A percentile compares a stretch with the other conserved stretches of the same genome.
phyloP scores from a whole-genome alignment of 257 asterid genomes.

The Rubia yunnanensis region DNA sequence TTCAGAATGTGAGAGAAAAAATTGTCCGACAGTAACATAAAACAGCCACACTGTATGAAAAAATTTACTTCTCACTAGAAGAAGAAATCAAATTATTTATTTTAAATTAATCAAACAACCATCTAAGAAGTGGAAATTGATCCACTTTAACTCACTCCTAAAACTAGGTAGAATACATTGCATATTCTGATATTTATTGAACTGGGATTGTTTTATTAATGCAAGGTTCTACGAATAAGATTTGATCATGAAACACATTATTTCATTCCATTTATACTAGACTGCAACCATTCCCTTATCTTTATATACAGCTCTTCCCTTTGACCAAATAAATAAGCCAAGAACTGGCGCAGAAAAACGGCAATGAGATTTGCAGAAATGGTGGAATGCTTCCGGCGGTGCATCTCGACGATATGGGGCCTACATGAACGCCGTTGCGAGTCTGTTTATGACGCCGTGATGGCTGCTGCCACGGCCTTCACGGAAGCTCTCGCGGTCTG shows the following conservation, averaged over 20 bases:
- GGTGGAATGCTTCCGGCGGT: slow-evolving; percentile 5
- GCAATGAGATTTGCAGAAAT: slow-evolving; percentile 6
- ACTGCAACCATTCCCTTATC: background rate
- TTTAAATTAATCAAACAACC: no score
- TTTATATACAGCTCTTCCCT: background rate
- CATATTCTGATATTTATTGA: background rate
- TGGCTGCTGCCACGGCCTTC: background rate
- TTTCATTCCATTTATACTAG: background rate
- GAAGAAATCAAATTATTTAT: no score
- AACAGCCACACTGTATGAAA: no score
- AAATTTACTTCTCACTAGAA: no score
- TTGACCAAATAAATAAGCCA: background rate
- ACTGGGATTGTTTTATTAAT: background rate
- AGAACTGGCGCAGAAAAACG: background rate
- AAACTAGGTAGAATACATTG: no score
- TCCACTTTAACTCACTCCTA: background rate
- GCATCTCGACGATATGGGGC: slow-evolving; percentile 12
- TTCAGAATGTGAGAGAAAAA: no score
- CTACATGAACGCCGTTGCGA: slow-evolving; percentile 17
- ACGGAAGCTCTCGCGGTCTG: slow-evolving; percentile 3
- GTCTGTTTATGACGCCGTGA: slow-evolving; percentile 7
- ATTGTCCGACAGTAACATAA: no score
- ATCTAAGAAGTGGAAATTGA: background rate
- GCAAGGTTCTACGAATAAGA: background rate
- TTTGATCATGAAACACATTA: background rate